These are phyloP conservation scores for Dictyostelium purpureum DNA, from an alignment of 78 protist species.

Conservation along the genomic window DNA sequence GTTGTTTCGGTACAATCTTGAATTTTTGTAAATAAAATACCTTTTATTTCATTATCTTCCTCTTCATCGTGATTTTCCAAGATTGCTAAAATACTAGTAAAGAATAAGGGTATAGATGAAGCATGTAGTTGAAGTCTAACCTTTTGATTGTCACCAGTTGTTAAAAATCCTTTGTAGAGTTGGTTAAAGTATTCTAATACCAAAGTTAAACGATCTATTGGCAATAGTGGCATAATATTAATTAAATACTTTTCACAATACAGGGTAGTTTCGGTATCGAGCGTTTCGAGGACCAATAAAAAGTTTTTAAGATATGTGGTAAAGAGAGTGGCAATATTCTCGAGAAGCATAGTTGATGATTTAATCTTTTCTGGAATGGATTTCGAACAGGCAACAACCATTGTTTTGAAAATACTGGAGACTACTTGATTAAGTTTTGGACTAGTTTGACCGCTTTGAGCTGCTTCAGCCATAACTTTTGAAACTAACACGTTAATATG, in stretches of 20 bases:
- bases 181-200: background rate
- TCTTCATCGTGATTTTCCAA: background rate
- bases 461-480: too few species aligned
- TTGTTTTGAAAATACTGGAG: background rate
- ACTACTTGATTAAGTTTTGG: too few species aligned
- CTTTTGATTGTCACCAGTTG: background rate
- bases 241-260: background rate
- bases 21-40: background rate
- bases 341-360: background rate
- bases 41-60: background rate
- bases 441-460: too few species aligned
- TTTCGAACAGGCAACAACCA: background rate
- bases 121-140: background rate
- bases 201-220: background rate
- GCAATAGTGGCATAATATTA: background rate
- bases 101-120: background rate
- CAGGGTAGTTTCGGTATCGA: background rate
- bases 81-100: background rate
- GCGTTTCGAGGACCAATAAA: background rate
- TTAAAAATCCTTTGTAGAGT: background rate
- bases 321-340: background rate
- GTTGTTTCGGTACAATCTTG: background rate
- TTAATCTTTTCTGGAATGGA: too few species aligned
- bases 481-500: too few species aligned
- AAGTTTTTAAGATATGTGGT: background rate